A percentile compares a stretch with the other conserved stretches of the same genome.
Evolutionary conservation across 179 eudicot species (phyloP).

Genomic region (Silene vulgaris): DNA sequence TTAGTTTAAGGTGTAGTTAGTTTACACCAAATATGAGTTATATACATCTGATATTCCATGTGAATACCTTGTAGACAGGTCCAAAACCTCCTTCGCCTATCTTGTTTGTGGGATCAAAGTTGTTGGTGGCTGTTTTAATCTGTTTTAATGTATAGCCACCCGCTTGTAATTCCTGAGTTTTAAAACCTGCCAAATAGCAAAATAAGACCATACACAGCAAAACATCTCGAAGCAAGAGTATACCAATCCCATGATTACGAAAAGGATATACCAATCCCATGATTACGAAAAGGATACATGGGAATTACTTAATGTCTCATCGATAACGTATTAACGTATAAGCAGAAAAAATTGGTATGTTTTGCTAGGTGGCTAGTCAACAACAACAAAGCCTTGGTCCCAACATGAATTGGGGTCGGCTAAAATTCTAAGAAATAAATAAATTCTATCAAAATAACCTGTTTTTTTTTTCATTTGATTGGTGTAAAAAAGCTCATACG

Average conservation of each 20-base stretch:
- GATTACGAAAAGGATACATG: neutral
- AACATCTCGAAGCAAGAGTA: neutral
- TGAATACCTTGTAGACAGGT: constrained; percentile 62
- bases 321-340: neutral
- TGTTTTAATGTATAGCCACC: constrained; percentile 48
- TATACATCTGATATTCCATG: neutral
- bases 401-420: too few relatives aligned
- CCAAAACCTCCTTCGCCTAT: constrained; percentile 89
- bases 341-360: neutral
- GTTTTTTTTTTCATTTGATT: neutral
- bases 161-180: constrained; percentile 24
- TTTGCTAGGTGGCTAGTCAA: neutral
- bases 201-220: constrained; percentile 4
- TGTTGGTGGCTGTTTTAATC: constrained; percentile 59
- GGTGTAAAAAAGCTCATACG: neutral
- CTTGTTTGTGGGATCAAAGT: constrained; percentile 56
- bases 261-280: neutral
- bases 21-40: constrained; percentile 11
- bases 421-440: neutral
- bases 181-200: constrained; percentile 21
- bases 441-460: neutral
- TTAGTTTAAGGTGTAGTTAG: constrained; percentile 4
- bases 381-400: too few relatives aligned
- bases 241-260: neutral
- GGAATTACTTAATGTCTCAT: neutral